Percentiles rank a stretch among this genome's conserved stretches.
These are phyloP conservation scores for Geranium incanum DNA, from an alignment of 441 rosid species.

Conservation along the genomic window DNA sequence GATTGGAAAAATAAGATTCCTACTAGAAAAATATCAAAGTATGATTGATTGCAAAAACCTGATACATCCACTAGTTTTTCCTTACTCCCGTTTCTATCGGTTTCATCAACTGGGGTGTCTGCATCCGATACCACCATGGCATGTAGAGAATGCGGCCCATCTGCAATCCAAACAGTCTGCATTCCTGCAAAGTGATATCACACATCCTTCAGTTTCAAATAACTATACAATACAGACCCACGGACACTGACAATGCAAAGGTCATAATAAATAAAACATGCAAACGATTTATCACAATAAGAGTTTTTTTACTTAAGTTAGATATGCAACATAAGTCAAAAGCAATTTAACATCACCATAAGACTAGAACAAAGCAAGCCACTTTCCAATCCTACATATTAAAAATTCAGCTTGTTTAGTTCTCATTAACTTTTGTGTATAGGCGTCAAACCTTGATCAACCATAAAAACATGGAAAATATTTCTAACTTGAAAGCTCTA, in stretches of 20 bases:
- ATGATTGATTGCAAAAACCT: slow-evolving; percentile 28
- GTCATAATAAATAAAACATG: neutral
- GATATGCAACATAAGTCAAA: neutral
- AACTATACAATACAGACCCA: neutral
- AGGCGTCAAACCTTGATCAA: slow-evolving; percentile 11
- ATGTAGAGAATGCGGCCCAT: slow-evolving; percentile 54
- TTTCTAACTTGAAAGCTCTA: slow-evolving; percentile 16
- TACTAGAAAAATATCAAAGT: neutral
- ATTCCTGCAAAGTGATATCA: slow-evolving; percentile 37
- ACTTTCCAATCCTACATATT: neutral
- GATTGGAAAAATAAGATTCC: neutral
- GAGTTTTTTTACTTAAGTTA: neutral
- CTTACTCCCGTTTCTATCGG: slow-evolving; percentile 31
- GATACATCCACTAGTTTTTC: slow-evolving; percentile 33
- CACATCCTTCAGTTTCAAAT: slow-evolving; percentile 14
- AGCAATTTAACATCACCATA: neutral
- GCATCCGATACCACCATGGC: slow-evolving; percentile 34
- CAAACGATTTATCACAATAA: neutral
- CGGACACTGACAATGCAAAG: neutral
- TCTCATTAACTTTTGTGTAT: neutral
- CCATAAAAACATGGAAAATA: slow-evolving; percentile 5
- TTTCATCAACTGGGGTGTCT: slow-evolving; percentile 30
- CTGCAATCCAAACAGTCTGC: slow-evolving; percentile 59
- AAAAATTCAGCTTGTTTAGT: neutral
- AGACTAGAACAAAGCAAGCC: neutral